These are phyloP conservation scores for Ophiostoma pallidulum DNA, from an alignment of 2,329 filamentous ascomycete species.

Conservation along the genomic window DNA sequence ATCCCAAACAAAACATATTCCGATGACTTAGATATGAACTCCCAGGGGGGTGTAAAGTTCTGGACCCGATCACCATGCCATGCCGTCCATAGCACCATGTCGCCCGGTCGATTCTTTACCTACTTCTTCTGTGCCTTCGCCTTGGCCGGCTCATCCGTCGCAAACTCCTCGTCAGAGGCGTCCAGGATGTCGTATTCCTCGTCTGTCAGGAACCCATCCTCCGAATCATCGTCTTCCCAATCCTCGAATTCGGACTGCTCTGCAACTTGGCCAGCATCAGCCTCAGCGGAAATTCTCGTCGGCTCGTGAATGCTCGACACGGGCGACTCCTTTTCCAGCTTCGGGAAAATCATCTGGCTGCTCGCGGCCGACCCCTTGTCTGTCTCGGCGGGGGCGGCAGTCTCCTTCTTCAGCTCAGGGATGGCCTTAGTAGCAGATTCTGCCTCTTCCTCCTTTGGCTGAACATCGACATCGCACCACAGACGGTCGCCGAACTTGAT, in stretches of 20 bases:
- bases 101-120: background rate
- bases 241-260: conserved; percentile 46
- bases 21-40: too few relatives aligned
- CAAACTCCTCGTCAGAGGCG: conserved; percentile 80
- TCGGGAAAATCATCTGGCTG: conserved; percentile 93
- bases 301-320: conserved; percentile 66
- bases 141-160: conserved; percentile 43
- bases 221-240: conserved; percentile 48
- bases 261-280: background rate
- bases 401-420: conserved; percentile 4
- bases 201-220: conserved; percentile 81
- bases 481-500: conserved; percentile 83
- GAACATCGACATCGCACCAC: conserved; percentile 85
- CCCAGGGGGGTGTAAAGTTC: too few relatives aligned
- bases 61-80: too few relatives aligned
- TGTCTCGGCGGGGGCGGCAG: conserved; percentile 56
- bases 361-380: conserved; percentile 33
- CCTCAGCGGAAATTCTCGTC: conserved; percentile 28
- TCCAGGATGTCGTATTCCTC: conserved; percentile 98
- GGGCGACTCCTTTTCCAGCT: conserved; percentile 88
- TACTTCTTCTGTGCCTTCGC: conserved; percentile 17
- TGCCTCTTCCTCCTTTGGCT: conserved; percentile 27
- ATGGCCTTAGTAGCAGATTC: conserved; percentile 18
- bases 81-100: too few relatives aligned
- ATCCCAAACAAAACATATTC: too few relatives aligned